Evolutionary conservation across 257 asterid genomes (phyloP).

Genomic region (Asclepias syriaca): DNA sequence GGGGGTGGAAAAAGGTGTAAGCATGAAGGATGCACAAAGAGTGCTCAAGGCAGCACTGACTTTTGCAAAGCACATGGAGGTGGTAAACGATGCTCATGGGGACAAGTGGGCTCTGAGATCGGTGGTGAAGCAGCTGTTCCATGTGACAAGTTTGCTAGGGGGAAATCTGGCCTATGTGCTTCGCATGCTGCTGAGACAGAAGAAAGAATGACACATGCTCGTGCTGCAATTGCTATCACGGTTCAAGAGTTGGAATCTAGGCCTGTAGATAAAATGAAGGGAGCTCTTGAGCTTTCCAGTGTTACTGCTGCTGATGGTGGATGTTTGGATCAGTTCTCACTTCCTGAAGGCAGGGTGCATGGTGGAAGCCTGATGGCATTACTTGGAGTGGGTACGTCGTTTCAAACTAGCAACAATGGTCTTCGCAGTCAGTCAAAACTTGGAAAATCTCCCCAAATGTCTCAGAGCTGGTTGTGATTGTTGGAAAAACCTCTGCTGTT

Average conservation of each 20-base stretch:
- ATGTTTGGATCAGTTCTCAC: constrained; percentile 25
- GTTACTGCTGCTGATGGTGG: constrained; percentile 10
- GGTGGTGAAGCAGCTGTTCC: constrained; percentile 17
- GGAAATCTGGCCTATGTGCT: constrained; percentile 51
- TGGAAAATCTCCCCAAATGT: constrained; percentile 7
- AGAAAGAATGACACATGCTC: constrained; percentile 18
- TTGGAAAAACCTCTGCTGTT: neutral
- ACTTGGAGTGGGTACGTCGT: constrained; percentile 38
- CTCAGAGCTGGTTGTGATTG: constrained; percentile 24
- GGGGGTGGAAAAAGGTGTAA: constrained; percentile 75
- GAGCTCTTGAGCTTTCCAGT: constrained; percentile 5
- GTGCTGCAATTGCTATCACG: constrained; percentile 12
- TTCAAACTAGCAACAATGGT: constrained; percentile 9
- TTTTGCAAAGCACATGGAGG: constrained; percentile 62
- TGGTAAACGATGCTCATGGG: constrained; percentile 62
- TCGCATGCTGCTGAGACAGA: constrained; percentile 42
- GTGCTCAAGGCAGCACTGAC: constrained; percentile 68
- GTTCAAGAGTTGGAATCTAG: constrained; percentile 17
- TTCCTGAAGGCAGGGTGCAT: constrained; percentile 74
- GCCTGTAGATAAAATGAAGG: constrained; percentile 16
- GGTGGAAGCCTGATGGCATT: constrained; percentile 66
- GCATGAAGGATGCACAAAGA: constrained; percentile 45
- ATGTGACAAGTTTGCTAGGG: constrained; percentile 60
- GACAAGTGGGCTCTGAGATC: constrained; percentile 30
- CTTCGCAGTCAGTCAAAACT: constrained; percentile 15